Base-by-base conservation (phyloP, 106 monocot species). In the Vanilla planifolia region DNA sequence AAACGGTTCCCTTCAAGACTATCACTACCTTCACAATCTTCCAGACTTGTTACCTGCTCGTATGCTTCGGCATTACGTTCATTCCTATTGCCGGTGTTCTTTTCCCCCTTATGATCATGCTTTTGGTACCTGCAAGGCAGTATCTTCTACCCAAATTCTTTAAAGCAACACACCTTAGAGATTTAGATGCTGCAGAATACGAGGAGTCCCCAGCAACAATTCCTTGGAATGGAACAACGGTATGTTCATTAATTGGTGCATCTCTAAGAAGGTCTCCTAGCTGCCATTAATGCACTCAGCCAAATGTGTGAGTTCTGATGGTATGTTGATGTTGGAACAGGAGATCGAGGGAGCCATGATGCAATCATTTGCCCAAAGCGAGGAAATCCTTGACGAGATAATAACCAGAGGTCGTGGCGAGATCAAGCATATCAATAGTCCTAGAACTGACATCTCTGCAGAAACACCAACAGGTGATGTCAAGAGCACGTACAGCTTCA, bases 101-200 rank as follows among this genome's bases (percentile, higher is more conserved):
- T 25, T 91, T 91, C 23, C 90, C 90, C 17, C 73, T 91, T 1
- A 73, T 91, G 85, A 91, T 91, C 77, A 91, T 91, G 90, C 85
- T 91, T 39, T 42, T 91, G 35, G 82, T 91, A 36, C 90, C 90
- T 48, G 85, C 77, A 9, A 81, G 90, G 34, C 90, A 91, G 39
- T 91, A 91, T 55, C 24, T 82, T 35, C 78, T 91, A 41, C 90
- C 90, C 41, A 91, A 74, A 50, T 67, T 91, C 47, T 91, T 91
- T 71, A 91, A 91, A 74, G 90, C 79, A 22, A 82, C 79, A 39
- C 76, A 79, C 47, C 79, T 91, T 11, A 76, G 81, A 24, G 90
- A 91, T 16, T 59, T 91, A 16, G 90, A 91, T 57, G 90, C 90
- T 8, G 90, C 90, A 0, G 90, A 91, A 47, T 91, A 85, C 9